These are phyloP conservation scores for Podospora anserina DNA, from an alignment of 495 filamentous ascomycete species.

Conservation along the genomic window DNA sequence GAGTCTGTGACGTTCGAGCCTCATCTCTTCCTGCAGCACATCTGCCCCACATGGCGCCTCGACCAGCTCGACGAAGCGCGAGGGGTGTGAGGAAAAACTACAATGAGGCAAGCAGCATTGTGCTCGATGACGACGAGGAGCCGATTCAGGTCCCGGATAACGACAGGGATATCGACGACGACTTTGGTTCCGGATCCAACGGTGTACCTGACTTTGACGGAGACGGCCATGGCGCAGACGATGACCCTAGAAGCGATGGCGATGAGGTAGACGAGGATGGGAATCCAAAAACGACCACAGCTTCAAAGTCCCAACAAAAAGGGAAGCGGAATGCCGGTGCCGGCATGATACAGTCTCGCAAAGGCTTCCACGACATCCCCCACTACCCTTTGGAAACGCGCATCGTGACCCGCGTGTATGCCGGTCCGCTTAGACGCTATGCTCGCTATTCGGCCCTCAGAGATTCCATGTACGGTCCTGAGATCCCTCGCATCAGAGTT, in stretches of 20 bases:
- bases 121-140: slow-evolving; percentile 28
- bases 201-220: background rate
- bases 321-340: slow-evolving; percentile 22
- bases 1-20: background rate
- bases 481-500: slow-evolving; percentile 35
- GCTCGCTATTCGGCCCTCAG: slow-evolving; percentile 41
- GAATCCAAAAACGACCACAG: slow-evolving; percentile 20
- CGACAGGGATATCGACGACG: slow-evolving; percentile 19
- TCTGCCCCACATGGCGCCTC: background rate
- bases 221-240: slow-evolving; percentile 22
- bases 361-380: slow-evolving; percentile 37
- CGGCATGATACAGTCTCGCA: slow-evolving; percentile 29
- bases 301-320: slow-evolving; percentile 19
- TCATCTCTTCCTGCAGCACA: background rate
- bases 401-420: slow-evolving; percentile 46
- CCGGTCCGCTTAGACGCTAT: slow-evolving; percentile 45
- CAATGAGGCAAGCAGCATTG: slow-evolving; percentile 17
- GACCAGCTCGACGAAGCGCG: slow-evolving; percentile 16
- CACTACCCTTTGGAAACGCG: slow-evolving; percentile 45
- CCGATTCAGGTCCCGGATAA: slow-evolving; percentile 13
- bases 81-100: slow-evolving; percentile 29
- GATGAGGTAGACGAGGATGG: slow-evolving; percentile 22
- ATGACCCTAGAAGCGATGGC: slow-evolving; percentile 19
- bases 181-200: slow-evolving; percentile 21
- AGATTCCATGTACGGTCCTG: slow-evolving; percentile 45